Percentiles rank a stretch among this genome's conserved stretches.
These are phyloP conservation scores for Nicotiana obtusifolia DNA, from an alignment of 257 asterid species.

Conservation along the genomic window DNA sequence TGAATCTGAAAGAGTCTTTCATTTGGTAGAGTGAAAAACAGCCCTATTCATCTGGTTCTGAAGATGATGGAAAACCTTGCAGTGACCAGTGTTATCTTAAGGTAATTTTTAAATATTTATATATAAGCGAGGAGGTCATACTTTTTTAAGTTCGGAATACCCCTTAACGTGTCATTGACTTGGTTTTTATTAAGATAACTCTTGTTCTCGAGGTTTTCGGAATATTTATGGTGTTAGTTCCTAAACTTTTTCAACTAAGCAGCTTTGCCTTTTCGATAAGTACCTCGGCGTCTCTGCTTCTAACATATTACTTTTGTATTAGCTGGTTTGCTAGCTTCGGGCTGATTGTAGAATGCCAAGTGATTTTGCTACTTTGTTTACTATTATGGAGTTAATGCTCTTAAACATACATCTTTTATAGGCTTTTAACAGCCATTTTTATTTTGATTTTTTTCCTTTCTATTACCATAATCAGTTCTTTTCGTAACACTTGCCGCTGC, in stretches of 20 bases:
- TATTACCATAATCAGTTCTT: background rate
- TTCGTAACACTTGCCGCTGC: slow-evolving; percentile 1
- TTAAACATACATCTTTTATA: background rate
- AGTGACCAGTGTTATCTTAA: slow-evolving; percentile 74
- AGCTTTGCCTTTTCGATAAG: background rate
- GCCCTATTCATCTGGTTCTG: slow-evolving; percentile 47
- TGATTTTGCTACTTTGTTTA: background rate
- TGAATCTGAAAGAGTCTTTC: slow-evolving; percentile 17
- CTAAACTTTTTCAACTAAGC: background rate
- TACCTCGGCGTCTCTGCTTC: background rate
- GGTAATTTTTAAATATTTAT: slow-evolving; percentile 36
- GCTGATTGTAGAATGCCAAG: background rate
- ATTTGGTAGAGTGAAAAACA: slow-evolving; percentile 65
- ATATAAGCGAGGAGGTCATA: background rate
- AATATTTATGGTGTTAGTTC: background rate
- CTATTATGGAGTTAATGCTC: background rate
- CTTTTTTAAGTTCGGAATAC: background rate
- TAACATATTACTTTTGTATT: background rate
- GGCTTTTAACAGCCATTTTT: background rate
- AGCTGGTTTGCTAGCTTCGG: background rate
- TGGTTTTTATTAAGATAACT: background rate
- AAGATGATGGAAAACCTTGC: slow-evolving; percentile 71
- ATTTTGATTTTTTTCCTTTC: background rate
- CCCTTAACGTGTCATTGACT: background rate
- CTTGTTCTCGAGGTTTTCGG: background rate